Base-by-base conservation (phyloP, 1,284 basidiomycete species). In the Xerocomus nothofagi region DNA sequence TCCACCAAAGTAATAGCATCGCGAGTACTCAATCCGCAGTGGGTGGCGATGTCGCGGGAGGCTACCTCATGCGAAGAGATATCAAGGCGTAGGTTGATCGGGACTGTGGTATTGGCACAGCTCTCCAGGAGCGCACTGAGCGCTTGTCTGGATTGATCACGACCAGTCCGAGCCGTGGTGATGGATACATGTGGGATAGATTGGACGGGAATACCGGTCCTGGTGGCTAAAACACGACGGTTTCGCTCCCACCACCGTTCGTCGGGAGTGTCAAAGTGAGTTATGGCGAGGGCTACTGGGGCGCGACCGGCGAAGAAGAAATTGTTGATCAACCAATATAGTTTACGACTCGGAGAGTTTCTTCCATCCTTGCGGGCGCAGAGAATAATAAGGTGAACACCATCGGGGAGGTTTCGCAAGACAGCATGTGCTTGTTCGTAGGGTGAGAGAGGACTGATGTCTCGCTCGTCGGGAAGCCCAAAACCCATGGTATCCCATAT, bases 241-340 rank as follows among this genome's bases (percentile, higher is more conserved):
- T 53, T 44, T 18, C 30, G 40, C n/a, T 18, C 24, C 58, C 51
- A 55, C 51, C 46, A 57, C 2, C 40, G 17, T 31, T 54, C 29
- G 10, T 38, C 41, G 1, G 39, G 14, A 2, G 24, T 65, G 36
- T 55, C 69, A 12, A 61, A 56, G 11, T 64, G 59, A 7, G 68
- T 71, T 9, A 68, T 40, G 27, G 66, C 57, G 2, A 68, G 21
- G 12, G 64, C 63, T 29, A 69, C 57, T 5, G 64, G 67, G 4
- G 68, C 55, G 2, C 18, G 42, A 20, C 44, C 47, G 2, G 10
- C 44, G 7, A 34, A 53, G 34, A 53, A 49, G 18, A 53, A 37
- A 14, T 44, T 6, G 7, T 50, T 44, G 47, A 55, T 21, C 12
- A 55, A 40, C 33, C 41, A 34, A 36, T 50, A 47, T 7, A 54